phyloP scores from a whole-genome alignment of 2,329 filamentous ascomycete species.

The Fusarium tupiense region DNA sequence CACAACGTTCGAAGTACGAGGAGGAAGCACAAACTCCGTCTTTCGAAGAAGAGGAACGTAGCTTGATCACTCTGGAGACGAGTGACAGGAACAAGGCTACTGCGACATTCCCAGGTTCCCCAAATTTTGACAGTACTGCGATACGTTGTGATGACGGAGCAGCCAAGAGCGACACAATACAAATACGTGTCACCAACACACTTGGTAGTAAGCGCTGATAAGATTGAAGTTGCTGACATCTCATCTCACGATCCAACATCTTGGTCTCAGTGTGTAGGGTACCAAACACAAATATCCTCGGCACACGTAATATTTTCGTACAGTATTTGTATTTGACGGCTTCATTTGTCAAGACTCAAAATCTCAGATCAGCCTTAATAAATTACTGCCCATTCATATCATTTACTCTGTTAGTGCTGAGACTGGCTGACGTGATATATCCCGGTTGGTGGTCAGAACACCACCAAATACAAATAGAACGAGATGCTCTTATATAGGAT shows the following conservation, averaged over 20 bases:
- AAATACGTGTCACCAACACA: not conserved
- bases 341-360: not conserved
- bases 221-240: not conserved
- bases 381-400: not conserved
- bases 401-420: conserved; percentile 17
- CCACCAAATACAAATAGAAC: not conserved
- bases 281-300: not conserved
- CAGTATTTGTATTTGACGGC: not conserved
- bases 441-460: not conserved
- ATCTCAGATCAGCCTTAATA: not conserved
- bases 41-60: not conserved
- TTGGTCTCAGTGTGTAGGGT: not conserved
- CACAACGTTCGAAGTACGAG: too few relatives aligned
- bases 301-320: not conserved
- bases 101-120: not conserved
- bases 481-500: not conserved
- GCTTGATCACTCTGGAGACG: not conserved
- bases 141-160: not conserved
- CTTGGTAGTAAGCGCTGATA: not conserved
- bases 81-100: not conserved
- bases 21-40: not conserved
- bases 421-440: conserved; percentile 16
- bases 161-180: not conserved
- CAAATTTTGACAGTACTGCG: not conserved
- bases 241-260: not conserved